Conservation (phyloP, 306 rosid species). For the Sechiopsis laciniata region DNA sequence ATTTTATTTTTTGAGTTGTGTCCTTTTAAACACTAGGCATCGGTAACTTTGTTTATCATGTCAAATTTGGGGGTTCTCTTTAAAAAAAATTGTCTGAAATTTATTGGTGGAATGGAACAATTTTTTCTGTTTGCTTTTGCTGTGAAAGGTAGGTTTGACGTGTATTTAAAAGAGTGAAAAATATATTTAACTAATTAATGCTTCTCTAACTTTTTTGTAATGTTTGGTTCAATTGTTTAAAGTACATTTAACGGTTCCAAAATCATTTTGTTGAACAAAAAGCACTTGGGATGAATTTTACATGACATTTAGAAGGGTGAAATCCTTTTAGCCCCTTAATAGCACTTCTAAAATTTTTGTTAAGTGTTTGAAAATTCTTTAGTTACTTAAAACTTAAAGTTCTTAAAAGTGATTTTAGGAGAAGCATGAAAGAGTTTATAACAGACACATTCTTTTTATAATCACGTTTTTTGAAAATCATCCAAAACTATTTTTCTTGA, state of each 20-base stretch:
- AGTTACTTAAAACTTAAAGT: background rate
- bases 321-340: background rate
- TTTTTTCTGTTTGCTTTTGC: background rate
- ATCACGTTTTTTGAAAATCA: background rate
- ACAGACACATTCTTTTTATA: background rate
- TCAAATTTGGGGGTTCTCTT: slow-evolving; percentile 6
- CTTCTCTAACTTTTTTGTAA: background rate
- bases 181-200: background rate
- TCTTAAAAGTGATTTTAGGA: background rate
- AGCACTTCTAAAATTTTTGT: background rate
- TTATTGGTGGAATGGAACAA: background rate
- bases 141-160: background rate
- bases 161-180: background rate
- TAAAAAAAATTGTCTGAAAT: slow-evolving; percentile 8
- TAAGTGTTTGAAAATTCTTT: background rate
- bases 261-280: background rate
- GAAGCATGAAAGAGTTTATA: background rate
- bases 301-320: background rate
- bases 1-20: background rate
- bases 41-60: background rate
- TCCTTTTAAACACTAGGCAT: background rate
- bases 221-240: background rate
- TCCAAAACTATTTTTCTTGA: background rate
- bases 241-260: background rate
- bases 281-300: background rate